A percentile compares a stretch with the other conserved stretches of the same genome.
Evolutionary conservation across 192 early-diverging fungal species (phyloP).

Genomic region (Phycomyces nitens): DNA sequence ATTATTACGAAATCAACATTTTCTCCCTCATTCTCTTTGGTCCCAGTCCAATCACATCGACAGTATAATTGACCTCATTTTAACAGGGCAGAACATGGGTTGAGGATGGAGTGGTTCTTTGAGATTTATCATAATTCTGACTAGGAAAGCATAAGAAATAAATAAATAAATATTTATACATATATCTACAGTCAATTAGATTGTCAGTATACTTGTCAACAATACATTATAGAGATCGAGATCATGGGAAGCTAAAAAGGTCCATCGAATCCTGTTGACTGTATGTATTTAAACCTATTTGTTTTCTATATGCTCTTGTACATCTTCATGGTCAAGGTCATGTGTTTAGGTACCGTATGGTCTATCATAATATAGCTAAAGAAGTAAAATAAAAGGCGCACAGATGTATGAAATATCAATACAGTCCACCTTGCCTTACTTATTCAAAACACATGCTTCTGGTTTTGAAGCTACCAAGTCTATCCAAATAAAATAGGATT

Average conservation of each 20-base stretch:
- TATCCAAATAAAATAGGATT: background rate
- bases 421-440: background rate
- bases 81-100: background rate
- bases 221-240: too few relatives aligned
- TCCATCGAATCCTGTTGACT: too few relatives aligned
- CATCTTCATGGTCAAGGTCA: too few relatives aligned
- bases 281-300: too few relatives aligned
- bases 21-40: background rate
- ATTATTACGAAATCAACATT: background rate
- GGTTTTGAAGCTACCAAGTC: background rate
- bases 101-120: background rate
- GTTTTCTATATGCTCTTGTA: too few relatives aligned
- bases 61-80: background rate
- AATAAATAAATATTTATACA: too few relatives aligned
- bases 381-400: background rate
- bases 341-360: too few relatives aligned
- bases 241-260: too few relatives aligned
- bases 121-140: background rate
- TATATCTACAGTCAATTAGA: too few relatives aligned
- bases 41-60: background rate
- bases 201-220: too few relatives aligned
- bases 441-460: background rate
- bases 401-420: constrained; percentile 1
- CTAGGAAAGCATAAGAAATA: background rate
- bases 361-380: too few relatives aligned